A percentile compares a stretch with the other conserved stretches of the same genome.
These are phyloP conservation scores for Daldinia sp. DNA, from an alignment of 2,329 filamentous ascomycete species.

Conservation along the genomic window DNA sequence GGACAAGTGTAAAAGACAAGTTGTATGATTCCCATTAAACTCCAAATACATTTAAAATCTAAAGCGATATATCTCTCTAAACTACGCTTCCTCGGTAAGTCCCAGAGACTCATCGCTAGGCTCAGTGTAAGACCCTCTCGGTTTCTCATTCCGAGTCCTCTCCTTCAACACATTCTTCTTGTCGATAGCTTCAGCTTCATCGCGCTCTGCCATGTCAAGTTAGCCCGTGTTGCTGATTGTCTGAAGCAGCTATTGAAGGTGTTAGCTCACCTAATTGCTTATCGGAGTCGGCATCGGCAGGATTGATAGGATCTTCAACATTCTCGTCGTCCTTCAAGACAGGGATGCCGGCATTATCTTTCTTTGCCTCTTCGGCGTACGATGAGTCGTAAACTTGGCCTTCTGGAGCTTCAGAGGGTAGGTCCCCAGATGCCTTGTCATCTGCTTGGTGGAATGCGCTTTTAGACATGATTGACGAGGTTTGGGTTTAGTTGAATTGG, in stretches of 20 bases:
- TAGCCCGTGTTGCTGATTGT: neutral
- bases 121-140: slow-evolving; percentile 45
- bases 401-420: slow-evolving; percentile 9
- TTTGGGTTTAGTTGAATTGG: neutral
- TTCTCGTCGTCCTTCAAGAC: slow-evolving; percentile 37
- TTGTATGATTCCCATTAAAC: neutral
- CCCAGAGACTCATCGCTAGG: slow-evolving; percentile 46
- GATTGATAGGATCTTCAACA: slow-evolving; percentile 36
- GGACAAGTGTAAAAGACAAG: neutral
- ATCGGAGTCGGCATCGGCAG: slow-evolving; percentile 28
- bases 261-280: slow-evolving; percentile 38
- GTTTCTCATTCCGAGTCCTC: slow-evolving; percentile 47
- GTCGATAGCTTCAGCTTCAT: slow-evolving; percentile 53
- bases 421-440: slow-evolving; percentile 9
- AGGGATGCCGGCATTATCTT: slow-evolving; percentile 28
- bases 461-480: slow-evolving; percentile 18
- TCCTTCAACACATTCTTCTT: slow-evolving; percentile 49
- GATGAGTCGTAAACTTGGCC: slow-evolving; percentile 39
- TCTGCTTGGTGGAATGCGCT: slow-evolving; percentile 9
- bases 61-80: neutral
- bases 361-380: slow-evolving; percentile 23
- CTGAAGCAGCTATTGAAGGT: neutral
- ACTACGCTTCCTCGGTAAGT: slow-evolving; percentile 14
- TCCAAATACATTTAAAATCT: neutral
- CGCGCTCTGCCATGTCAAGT: slow-evolving; percentile 42